phyloP scores from a whole-genome alignment of 495 filamentous ascomycete genomes.

The Friedmanniomyces endolithicus region DNA sequence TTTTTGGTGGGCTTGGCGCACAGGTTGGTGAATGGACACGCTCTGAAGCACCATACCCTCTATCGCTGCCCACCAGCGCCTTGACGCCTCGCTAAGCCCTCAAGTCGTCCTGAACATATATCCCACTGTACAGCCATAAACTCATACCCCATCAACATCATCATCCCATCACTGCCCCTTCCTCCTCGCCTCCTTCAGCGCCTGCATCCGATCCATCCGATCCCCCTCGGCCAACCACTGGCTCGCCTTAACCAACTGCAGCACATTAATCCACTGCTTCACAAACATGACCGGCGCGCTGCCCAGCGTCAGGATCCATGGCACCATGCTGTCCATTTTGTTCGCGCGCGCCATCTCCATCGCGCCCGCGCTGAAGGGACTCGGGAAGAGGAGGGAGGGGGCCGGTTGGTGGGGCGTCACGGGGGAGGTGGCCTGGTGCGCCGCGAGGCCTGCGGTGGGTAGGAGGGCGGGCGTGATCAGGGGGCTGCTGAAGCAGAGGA shows the following conservation, averaged over 20 bases:
- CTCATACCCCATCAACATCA: not conserved
- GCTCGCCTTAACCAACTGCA: slow-evolving; percentile 89
- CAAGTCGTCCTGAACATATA: not conserved
- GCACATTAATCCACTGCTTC: slow-evolving; percentile 88
- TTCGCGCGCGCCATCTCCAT: slow-evolving; percentile 80
- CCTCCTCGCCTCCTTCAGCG: slow-evolving; percentile 25
- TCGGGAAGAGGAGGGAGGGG: slow-evolving; percentile 57
- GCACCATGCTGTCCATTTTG: slow-evolving; percentile 75
- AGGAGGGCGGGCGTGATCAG: slow-evolving; percentile 74
- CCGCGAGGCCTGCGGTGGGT: slow-evolving; percentile 21
- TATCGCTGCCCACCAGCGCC: not conserved
- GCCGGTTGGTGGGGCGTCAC: slow-evolving; percentile 46
- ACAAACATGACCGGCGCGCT: slow-evolving; percentile 73
- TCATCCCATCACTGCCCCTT: not conserved
- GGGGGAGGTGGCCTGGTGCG: not conserved
- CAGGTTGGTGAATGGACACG: too few species aligned
- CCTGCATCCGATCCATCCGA: slow-evolving; percentile 40
- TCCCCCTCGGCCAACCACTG: slow-evolving; percentile 89
- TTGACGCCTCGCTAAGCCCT: slow-evolving; percentile 3
- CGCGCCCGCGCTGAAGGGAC: slow-evolving; percentile 80
- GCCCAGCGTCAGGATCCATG: slow-evolving; percentile 77
- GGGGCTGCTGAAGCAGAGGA: slow-evolving; percentile 89
- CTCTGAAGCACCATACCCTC: not conserved
- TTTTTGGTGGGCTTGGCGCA: too few species aligned
- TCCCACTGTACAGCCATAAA: not conserved